These are phyloP conservation scores for Perkinsus marinus DNA, from an alignment of 169 alveolate genomes.

Conservation along the genomic window DNA sequence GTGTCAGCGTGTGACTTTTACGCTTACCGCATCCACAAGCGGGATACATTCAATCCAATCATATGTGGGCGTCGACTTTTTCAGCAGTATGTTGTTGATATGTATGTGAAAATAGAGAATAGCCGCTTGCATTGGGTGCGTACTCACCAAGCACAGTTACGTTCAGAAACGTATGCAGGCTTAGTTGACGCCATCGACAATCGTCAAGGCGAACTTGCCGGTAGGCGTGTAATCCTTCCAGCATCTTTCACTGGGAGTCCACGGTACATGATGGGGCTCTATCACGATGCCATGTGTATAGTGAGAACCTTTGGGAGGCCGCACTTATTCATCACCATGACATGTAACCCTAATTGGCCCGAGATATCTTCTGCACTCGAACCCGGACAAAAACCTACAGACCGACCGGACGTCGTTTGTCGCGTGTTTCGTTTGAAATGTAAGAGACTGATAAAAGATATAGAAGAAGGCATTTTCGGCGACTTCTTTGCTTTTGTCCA, in stretches of 20 bases:
- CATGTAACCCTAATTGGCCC: neutral
- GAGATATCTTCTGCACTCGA: neutral
- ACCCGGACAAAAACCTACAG: neutral
- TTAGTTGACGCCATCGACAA: neutral
- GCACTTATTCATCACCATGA: neutral
- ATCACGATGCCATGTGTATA: neutral
- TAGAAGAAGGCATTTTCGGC: neutral
- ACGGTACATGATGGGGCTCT: neutral
- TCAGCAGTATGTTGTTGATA: too few relatives aligned
- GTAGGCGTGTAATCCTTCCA: neutral
- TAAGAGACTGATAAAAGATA: neutral
- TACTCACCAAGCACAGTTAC: too few relatives aligned
- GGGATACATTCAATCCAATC: too few relatives aligned
- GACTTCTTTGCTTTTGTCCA: neutral
- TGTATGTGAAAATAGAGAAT: too few relatives aligned
- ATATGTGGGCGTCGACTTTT: too few relatives aligned
- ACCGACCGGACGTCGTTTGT: neutral
- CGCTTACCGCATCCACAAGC: too few relatives aligned
- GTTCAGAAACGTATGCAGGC: neutral
- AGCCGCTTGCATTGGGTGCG: too few relatives aligned
- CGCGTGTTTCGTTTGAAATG: neutral
- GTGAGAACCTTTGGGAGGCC: neutral
- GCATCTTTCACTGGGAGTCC: neutral
- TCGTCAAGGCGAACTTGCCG: neutral
- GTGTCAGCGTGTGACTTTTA: too few relatives aligned